phyloP scores from a whole-genome alignment of 208 protist species.

The Entamoeba moshkovskii region DNA sequence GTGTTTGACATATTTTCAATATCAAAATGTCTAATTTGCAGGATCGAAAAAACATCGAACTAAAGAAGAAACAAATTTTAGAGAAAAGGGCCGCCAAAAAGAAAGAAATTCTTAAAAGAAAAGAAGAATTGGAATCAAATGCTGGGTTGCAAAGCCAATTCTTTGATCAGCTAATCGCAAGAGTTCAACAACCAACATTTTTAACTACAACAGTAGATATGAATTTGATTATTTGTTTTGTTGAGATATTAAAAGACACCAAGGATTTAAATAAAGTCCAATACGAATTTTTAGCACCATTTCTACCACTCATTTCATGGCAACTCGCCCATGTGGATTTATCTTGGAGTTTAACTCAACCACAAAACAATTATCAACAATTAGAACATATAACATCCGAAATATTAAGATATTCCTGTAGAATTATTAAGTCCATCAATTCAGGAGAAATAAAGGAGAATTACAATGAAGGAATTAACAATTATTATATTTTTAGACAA shows the following conservation, averaged over 20 bases:
- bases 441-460: background rate
- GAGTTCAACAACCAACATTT: background rate
- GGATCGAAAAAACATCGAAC: background rate
- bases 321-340: background rate
- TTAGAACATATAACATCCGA: background rate
- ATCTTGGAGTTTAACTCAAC: background rate
- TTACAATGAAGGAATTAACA: background rate
- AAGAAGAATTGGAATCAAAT: background rate
- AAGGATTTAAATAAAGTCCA: background rate
- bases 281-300: background rate
- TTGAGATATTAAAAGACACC: background rate
- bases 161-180: background rate
- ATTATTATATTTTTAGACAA: background rate
- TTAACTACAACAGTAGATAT: background rate
- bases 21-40: background rate
- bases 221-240: background rate
- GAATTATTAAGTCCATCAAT: background rate
- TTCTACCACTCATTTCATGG: background rate
- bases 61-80: background rate
- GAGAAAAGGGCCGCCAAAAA: background rate
- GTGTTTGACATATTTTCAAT: too few relatives aligned
- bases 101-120: background rate
- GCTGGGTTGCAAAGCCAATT: background rate
- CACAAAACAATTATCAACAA: background rate
- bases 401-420: background rate